Evolutionary conservation across 148 eudicot species (phyloP), one percentile per base, ranked within the genome.

Genomic region (Cornus controversa): DNA sequence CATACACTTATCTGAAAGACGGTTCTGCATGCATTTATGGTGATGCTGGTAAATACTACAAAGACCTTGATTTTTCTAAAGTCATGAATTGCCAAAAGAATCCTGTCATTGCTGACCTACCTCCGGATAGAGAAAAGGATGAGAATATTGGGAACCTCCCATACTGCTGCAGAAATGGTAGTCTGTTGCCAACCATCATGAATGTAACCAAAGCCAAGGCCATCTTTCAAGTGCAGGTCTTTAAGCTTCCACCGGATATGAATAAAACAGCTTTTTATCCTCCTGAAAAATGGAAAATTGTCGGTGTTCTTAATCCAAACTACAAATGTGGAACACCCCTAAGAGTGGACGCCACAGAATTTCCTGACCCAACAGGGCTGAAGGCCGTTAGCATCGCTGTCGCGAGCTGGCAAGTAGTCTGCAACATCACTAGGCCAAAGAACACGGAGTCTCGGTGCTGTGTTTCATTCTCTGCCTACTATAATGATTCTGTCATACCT

Each of bases 71-170:
- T 79, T 94, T 94, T 78, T 71, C 90, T 11, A 42, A 82, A 18
- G 98, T 91, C 0, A 75, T 78, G 74, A 92, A 72, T 80, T 94
- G 98, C 73, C 79, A 89, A 7, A 79, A 76, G 23, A 90, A 82
- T 53, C 98, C 98, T 1, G 25, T 89, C 4, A 94, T 94, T 54
- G 69, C 89, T 0, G 98, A 94, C 73, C 79, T 94, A 36, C 98
- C 98, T 4, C 91, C 45, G 9, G 45, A 40, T 40, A 40, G 45
- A 9, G 45, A 7, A 4, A 40, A 40, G 6, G 45, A 40, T 34
- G 96, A 91, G 0, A 94, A 91, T 76, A 73, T 94, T 13, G 98
- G 98, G 14, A 91, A 90, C 62, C 57, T 94, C 60, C 98, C 98
- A 0, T 90, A 15, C 28, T 94, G 98, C 66, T 94, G 98, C 77